Evolutionary conservation across 768 basidiomycete species (phyloP).

Genomic region (Russula ochroleuca): DNA sequence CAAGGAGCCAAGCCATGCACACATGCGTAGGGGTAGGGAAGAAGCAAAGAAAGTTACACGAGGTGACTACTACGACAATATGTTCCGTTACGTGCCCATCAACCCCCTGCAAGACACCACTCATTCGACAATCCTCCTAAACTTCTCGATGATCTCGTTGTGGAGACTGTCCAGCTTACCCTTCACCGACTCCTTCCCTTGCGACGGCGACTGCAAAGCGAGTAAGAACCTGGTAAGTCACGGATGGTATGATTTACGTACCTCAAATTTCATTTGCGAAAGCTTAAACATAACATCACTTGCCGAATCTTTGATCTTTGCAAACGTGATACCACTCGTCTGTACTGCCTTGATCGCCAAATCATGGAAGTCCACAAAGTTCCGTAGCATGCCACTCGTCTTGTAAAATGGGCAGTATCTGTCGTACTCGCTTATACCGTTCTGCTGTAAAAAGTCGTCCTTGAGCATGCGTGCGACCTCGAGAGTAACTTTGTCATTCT

Average conservation of each 20-base stretch:
- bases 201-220: conserved; percentile 70
- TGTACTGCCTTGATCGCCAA: conserved; percentile 81
- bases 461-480: conserved; percentile 97
- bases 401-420: conserved; percentile 99
- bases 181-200: conserved; percentile 80
- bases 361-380: conserved; percentile 93
- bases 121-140: conserved; percentile 81
- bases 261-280: conserved; percentile 99
- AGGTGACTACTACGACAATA: neutral
- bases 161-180: conserved; percentile 78
- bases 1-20: too few relatives aligned
- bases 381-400: conserved; percentile 92
- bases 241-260: conserved; percentile 35
- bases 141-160: conserved; percentile 87
- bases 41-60: neutral
- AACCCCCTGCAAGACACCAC: neutral
- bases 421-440: conserved; percentile 98
- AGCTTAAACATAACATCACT: conserved; percentile 91
- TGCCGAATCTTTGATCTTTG: conserved; percentile 81
- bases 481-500: conserved; percentile 96
- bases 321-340: conserved; percentile 77
- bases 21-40: neutral
- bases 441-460: conserved; percentile 96
- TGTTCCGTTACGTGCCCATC: neutral
- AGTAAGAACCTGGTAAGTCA: conserved; percentile 6